Percentiles rank a stretch among this genome's conserved stretches.
These are phyloP conservation scores for Sungouiella thailandica DNA, from an alignment of 805 yeast genomes.

Conservation along the genomic window DNA sequence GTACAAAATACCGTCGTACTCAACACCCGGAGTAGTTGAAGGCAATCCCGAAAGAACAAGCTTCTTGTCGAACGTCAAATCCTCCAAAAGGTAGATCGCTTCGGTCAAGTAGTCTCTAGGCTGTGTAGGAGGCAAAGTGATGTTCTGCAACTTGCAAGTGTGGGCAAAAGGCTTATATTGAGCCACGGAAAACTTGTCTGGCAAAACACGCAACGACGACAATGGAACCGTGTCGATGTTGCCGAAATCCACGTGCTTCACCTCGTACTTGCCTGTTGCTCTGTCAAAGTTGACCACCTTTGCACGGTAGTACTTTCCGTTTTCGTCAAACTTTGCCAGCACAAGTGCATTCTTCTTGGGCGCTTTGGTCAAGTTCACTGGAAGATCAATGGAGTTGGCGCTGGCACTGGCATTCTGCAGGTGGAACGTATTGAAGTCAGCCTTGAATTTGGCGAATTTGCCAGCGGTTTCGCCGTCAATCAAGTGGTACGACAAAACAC, in stretches of 20 bases:
- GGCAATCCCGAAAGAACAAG: slow-evolving; percentile 52
- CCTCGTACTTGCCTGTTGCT: slow-evolving; percentile 38
- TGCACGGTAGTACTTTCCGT: slow-evolving; percentile 57
- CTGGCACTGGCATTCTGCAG: slow-evolving; percentile 33
- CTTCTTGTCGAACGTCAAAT: slow-evolving; percentile 45
- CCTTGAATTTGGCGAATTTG: slow-evolving; percentile 41
- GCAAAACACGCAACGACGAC: slow-evolving; percentile 46
- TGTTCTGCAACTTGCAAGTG: slow-evolving; percentile 46
- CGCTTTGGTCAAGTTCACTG: slow-evolving; percentile 32
- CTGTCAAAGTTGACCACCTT: slow-evolving; percentile 45
- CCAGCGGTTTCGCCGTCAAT: slow-evolving; percentile 33
- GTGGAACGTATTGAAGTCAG: slow-evolving; percentile 43
- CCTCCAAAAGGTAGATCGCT: slow-evolving; percentile 51
- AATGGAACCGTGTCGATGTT: slow-evolving; percentile 42
- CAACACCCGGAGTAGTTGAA: slow-evolving; percentile 35
- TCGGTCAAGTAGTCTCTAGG: slow-evolving; percentile 52
- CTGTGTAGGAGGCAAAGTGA: slow-evolving; percentile 52
- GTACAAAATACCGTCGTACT: slow-evolving; percentile 49
- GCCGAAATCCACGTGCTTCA: slow-evolving; percentile 62
- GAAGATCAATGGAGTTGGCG: slow-evolving; percentile 32
- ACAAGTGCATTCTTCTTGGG: slow-evolving; percentile 56
- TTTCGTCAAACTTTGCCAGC: slow-evolving; percentile 47
- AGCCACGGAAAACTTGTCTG: slow-evolving; percentile 40
- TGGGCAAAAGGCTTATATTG: slow-evolving; percentile 50
- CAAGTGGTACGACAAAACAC: slow-evolving; percentile 43